These are phyloP conservation scores for Myxozyma nipponensis DNA, from an alignment of 805 yeast species.

Conservation along the genomic window DNA sequence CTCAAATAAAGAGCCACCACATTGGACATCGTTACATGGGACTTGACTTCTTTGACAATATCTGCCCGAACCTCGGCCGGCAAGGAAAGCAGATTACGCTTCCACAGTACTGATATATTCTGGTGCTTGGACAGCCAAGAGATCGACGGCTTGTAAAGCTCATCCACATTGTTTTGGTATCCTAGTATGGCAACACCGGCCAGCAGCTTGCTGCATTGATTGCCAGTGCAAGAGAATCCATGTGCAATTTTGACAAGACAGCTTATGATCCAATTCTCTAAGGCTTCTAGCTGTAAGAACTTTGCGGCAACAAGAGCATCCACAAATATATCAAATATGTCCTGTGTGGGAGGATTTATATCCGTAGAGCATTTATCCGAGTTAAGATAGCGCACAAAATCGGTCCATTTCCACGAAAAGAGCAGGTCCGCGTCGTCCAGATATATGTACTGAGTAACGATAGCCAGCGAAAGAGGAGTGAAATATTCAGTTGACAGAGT, in stretches of 20 bases:
- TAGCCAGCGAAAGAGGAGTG: conserved; percentile 26
- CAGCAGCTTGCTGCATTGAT: conserved; percentile 18
- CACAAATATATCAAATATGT: conserved; percentile 20
- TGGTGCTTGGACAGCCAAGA: conserved; percentile 21
- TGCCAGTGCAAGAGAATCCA: conserved; percentile 20
- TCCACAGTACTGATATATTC: conserved; percentile 22
- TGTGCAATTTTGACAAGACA: conserved; percentile 22
- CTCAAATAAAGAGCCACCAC: conserved; percentile 20
- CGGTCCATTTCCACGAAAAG: conserved; percentile 27
- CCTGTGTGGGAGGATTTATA: conserved; percentile 24
- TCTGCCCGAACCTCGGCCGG: conserved; percentile 16
- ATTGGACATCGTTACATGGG: conserved; percentile 10
- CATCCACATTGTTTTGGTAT: conserved; percentile 13
- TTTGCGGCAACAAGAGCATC: conserved; percentile 26
- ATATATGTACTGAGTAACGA: conserved; percentile 23
- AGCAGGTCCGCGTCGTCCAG: conserved; percentile 25
- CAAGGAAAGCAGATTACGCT: conserved; percentile 17
- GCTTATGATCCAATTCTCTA: conserved; percentile 20
- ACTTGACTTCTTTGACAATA: conserved; percentile 17
- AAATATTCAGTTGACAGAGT: conserved; percentile 25
- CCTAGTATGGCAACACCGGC: conserved; percentile 23
- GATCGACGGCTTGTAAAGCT: conserved; percentile 20
- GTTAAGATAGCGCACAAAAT: conserved; percentile 21
- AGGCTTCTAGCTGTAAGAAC: conserved; percentile 24
- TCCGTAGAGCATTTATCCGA: conserved; percentile 22